Conservation (phyloP, 192 early-diverging fungal genomes). For the Umbelopsis ramanniana region DNA sequence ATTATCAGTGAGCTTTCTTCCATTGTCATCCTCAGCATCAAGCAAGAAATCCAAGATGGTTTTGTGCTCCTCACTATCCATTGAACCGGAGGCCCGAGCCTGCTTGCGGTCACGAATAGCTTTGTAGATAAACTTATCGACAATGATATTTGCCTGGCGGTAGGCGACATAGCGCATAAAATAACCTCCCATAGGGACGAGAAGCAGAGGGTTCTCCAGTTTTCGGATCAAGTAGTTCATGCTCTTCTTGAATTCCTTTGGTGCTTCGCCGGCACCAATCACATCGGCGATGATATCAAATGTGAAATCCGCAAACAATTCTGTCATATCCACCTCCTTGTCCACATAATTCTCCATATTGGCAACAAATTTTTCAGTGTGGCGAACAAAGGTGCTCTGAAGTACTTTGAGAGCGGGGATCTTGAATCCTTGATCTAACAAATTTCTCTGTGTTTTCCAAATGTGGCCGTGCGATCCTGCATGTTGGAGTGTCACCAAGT, state of each 20-base stretch:
- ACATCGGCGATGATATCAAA: conserved; percentile 25
- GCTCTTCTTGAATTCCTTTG: conserved; percentile 11
- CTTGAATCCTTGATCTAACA: conserved; percentile 23
- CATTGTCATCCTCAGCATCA: conserved; percentile 24
- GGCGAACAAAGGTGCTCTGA: conserved; percentile 13
- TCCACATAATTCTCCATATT: conserved; percentile 4
- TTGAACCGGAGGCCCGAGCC: neutral
- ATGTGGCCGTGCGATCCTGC: neutral
- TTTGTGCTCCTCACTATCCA: neutral
- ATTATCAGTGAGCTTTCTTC: neutral
- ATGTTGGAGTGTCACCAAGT: conserved; percentile 16
- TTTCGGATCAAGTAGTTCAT: conserved; percentile 19
- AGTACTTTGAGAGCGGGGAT: conserved; percentile 8
- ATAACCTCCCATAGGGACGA: conserved; percentile 11
- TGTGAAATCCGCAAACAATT: neutral
- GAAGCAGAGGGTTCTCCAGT: conserved; percentile 1
- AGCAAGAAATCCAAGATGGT: conserved; percentile 23
- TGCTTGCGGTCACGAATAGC: conserved; percentile 12
- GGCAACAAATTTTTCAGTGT: conserved; percentile 19
- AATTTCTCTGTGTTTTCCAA: conserved; percentile 19
- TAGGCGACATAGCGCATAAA: conserved; percentile 15
- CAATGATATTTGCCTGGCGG: conserved; percentile 7
- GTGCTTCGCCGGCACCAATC: conserved; percentile 19
- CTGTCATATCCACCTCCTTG: conserved; percentile 18
- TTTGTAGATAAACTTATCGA: conserved; percentile 22